These are phyloP conservation scores for Danielozyma ontarioensis DNA, from an alignment of 805 yeast genomes.

Conservation along the genomic window DNA sequence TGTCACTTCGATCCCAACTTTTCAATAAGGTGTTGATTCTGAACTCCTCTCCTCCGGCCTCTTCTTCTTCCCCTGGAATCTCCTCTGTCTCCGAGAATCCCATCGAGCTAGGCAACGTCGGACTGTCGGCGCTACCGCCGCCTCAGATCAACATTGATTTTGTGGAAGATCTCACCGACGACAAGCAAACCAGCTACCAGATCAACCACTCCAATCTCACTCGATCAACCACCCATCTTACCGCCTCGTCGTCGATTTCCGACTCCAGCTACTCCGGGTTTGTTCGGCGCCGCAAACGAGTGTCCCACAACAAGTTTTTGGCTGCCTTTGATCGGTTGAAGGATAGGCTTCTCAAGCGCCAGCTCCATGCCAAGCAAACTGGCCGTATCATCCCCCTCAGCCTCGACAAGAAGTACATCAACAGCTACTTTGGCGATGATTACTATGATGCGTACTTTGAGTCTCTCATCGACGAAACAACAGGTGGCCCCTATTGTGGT, in stretches of 20 bases:
- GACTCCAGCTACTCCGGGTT: constrained; percentile 10
- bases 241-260: no score
- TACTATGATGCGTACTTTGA: constrained; percentile 16
- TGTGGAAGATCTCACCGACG: constrained; percentile 4
- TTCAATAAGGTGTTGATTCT: constrained; percentile 38
- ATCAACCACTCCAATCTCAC: constrained; percentile 7
- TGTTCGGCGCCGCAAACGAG: constrained; percentile 9
- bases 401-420: constrained; percentile 33
- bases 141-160: constrained; percentile 19
- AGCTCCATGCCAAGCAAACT: constrained; percentile 49
- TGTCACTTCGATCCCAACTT: constrained; percentile 62
- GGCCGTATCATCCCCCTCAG: constrained; percentile 77
- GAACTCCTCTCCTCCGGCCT: constrained; percentile 12
- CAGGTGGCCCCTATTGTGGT: constrained; percentile 50
- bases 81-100: not conserved
- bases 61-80: constrained; percentile 12
- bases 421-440: constrained; percentile 23
- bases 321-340: constrained; percentile 15
- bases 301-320: constrained; percentile 8
- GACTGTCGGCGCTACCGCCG: constrained; percentile 5
- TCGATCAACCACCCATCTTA: constrained; percentile 18
- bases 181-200: not conserved
- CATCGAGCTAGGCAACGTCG: not conserved
- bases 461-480: constrained; percentile 65
- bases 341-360: constrained; percentile 31